Evolutionary conservation across 768 basidiomycete species (phyloP).

Genomic region (Albatrellus ellisii): DNA sequence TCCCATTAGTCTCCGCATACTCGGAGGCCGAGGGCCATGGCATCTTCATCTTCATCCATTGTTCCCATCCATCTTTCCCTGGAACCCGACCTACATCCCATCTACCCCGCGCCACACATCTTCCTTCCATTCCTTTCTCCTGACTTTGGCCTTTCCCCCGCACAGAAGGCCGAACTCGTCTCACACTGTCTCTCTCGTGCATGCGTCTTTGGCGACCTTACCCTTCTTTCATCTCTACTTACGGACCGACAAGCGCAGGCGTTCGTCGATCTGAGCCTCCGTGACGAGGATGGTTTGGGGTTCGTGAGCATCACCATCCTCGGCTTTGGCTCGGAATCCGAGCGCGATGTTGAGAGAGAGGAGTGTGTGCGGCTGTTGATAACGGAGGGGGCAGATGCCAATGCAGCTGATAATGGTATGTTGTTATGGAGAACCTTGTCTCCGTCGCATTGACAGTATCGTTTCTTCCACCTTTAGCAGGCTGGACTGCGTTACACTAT

Average conservation of each 20-base stretch:
- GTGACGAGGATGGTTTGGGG: slow-evolving; percentile 81
- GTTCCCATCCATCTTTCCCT: slow-evolving; percentile 43
- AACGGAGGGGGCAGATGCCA: slow-evolving; percentile 61
- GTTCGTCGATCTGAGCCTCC: slow-evolving; percentile 50
- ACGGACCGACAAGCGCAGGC: slow-evolving; percentile 52
- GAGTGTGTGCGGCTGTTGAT: slow-evolving; percentile 77
- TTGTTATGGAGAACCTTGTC: slow-evolving; percentile 2
- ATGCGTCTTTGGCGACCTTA: slow-evolving; percentile 66
- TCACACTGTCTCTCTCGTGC: slow-evolving; percentile 64
- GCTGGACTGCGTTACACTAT: slow-evolving; percentile 93
- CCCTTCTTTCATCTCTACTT: slow-evolving; percentile 60
- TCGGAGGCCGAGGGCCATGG: slow-evolving; percentile 18
- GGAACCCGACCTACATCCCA: slow-evolving; percentile 70
- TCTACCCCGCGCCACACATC: slow-evolving; percentile 56
- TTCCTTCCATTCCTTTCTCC: slow-evolving; percentile 52
- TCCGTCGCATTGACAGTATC: not conserved
- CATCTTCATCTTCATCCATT: slow-evolving; percentile 19
- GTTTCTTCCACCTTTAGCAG: slow-evolving; percentile 34
- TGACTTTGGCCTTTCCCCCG: slow-evolving; percentile 51
- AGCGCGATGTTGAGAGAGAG: slow-evolving; percentile 81
- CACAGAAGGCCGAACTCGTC: slow-evolving; percentile 58
- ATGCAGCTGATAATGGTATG: slow-evolving; percentile 48
- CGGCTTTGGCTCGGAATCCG: slow-evolving; percentile 71
- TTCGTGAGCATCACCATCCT: slow-evolving; percentile 68
- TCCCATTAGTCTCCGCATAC: no score